phyloP scores from a whole-genome alignment of 257 asterid species.

The Linderniella brevidens region DNA sequence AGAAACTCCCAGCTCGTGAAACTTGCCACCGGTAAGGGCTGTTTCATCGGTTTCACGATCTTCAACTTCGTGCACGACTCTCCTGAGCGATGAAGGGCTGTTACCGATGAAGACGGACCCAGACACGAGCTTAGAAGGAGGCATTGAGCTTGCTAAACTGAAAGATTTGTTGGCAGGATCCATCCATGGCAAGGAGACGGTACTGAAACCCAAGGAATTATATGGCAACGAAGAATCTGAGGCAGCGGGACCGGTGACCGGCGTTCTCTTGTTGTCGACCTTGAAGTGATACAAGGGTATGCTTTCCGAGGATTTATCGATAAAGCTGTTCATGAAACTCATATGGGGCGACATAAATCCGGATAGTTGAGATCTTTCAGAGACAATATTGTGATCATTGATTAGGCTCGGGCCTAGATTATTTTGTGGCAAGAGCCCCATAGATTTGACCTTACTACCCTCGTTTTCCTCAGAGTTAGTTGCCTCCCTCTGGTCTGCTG shows the following conservation, averaged over 20 bases:
- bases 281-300: slow-evolving; percentile 84
- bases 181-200: slow-evolving; percentile 88
- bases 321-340: slow-evolving; percentile 77
- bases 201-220: slow-evolving; percentile 60
- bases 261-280: slow-evolving; percentile 48
- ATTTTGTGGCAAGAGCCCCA: slow-evolving; percentile 37
- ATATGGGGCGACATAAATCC: slow-evolving; percentile 94
- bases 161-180: slow-evolving; percentile 74
- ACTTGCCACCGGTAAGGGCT: slow-evolving; percentile 31
- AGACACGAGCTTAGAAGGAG: slow-evolving; percentile 65
- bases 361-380: slow-evolving; percentile 82
- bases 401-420: slow-evolving; percentile 29
- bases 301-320: slow-evolving; percentile 84
- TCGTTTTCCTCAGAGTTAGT: slow-evolving; percentile 28
- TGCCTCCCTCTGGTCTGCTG: slow-evolving; percentile 21
- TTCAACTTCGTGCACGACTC: slow-evolving; percentile 98
- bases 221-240: slow-evolving; percentile 51
- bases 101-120: slow-evolving; percentile 69
- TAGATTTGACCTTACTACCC: slow-evolving; percentile 36
- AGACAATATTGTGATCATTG: slow-evolving; percentile 37
- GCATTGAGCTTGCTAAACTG: slow-evolving; percentile 63
- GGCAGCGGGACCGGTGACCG: slow-evolving; percentile 30
- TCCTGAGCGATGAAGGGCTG: slow-evolving; percentile 57
- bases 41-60: slow-evolving; percentile 73
- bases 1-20: slow-evolving; percentile 49